A percentile compares a stretch with the other conserved stretches of the same genome.
These are phyloP conservation scores for Xeromyces bisporus DNA, from an alignment of 495 filamentous ascomycete genomes.

Conservation along the genomic window DNA sequence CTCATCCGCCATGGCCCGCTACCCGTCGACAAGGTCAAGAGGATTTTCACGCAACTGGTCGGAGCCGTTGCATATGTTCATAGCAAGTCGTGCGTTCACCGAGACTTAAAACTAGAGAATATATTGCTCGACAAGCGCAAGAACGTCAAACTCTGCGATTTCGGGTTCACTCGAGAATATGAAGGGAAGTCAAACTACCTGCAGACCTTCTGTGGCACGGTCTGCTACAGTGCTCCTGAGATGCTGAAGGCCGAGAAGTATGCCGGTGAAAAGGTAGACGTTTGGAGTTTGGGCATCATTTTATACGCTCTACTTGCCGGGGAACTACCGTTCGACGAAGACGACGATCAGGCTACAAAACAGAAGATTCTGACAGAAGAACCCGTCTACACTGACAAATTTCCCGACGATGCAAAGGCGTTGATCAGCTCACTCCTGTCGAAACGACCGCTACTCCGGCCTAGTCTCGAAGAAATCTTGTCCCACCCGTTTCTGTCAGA, in stretches of 20 bases:
- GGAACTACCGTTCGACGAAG: constrained; percentile 92
- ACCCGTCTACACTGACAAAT: constrained; percentile 63
- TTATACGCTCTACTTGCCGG: constrained; percentile 83
- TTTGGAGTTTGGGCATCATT: constrained; percentile 96
- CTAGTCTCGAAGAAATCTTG: constrained; percentile 73
- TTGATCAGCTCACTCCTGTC: constrained; percentile 65
- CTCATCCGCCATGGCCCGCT: constrained; percentile 73
- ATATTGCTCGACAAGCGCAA: constrained; percentile 93
- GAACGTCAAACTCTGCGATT: constrained; percentile 97
- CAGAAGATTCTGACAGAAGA: constrained; percentile 68
- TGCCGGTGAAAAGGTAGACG: constrained; percentile 90
- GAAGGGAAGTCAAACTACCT: constrained; percentile 88
- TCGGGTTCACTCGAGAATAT: constrained; percentile 95
- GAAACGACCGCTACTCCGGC: constrained; percentile 73
- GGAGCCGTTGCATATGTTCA: constrained; percentile 94
- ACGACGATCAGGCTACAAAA: constrained; percentile 74
- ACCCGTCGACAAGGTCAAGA: constrained; percentile 77
- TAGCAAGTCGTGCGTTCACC: constrained; percentile 87
- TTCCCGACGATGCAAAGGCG: constrained; percentile 58
- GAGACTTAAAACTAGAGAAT: constrained; percentile 93
- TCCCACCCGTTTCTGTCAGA: constrained; percentile 80
- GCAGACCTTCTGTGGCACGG: constrained; percentile 93
- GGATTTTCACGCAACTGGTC: constrained; percentile 88
- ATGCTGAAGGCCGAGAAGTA: constrained; percentile 99
- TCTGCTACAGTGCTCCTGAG: constrained; percentile 94